Conservation (phyloP, 2,329 filamentous ascomycete genomes). For the Karstenula rhodostoma region DNA sequence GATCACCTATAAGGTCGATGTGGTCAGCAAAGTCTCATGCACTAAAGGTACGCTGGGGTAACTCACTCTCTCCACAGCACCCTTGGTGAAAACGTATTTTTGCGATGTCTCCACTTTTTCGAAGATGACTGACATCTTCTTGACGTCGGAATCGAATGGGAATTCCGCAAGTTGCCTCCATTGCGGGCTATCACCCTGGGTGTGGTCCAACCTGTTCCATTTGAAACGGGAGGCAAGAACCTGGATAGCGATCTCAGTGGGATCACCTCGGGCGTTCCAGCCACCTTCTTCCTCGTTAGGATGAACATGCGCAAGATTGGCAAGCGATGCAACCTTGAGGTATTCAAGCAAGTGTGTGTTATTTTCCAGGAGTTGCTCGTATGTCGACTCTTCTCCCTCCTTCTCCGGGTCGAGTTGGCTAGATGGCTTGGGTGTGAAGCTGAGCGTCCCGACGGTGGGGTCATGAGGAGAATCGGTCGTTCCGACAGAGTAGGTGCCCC, state of each 20-base stretch:
- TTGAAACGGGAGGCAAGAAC: constrained; percentile 76
- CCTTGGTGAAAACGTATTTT: constrained; percentile 66
- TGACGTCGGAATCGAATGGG: constrained; percentile 77
- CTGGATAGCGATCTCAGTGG: constrained; percentile 77
- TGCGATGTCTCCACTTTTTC: constrained; percentile 50
- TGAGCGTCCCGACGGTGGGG: constrained; percentile 42
- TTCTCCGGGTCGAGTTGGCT: constrained; percentile 36
- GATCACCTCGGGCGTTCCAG: constrained; percentile 50
- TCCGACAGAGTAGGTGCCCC: constrained; percentile 49
- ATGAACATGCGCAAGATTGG: constrained; percentile 62
- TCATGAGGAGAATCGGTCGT: constrained; percentile 45
- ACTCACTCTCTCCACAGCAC: constrained; percentile 68
- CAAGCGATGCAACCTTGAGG: constrained; percentile 49
- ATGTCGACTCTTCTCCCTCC: constrained; percentile 22
- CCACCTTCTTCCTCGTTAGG: constrained; percentile 49
- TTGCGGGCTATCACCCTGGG: constrained; percentile 43
- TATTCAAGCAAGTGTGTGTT: constrained; percentile 42
- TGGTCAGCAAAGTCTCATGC: not conserved
- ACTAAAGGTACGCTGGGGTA: not conserved
- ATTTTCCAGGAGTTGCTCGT: constrained; percentile 33
- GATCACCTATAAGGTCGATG: constrained; percentile 55
- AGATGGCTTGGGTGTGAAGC: constrained; percentile 34
- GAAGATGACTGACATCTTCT: constrained; percentile 80
- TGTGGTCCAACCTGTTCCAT: constrained; percentile 65
- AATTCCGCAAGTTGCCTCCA: constrained; percentile 66